These are phyloP conservation scores for Pythium diclinum DNA, from an alignment of 352 stramenopile genomes.

Conservation along the genomic window DNA sequence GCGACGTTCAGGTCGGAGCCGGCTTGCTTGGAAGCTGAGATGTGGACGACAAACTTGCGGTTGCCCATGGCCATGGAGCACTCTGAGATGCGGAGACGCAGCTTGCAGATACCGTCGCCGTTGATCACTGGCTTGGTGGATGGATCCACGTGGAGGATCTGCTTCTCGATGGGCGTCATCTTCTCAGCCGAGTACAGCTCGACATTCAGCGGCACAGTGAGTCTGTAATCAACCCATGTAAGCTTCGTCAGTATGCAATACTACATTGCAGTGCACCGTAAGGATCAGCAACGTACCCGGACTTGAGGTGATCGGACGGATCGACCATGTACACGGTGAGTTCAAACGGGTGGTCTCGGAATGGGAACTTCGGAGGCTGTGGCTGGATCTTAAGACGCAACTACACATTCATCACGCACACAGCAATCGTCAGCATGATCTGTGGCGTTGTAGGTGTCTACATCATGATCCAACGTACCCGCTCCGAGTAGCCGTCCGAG, in stretches of 20 bases:
- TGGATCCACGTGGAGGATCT: conserved; percentile 77
- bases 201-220: conserved; percentile 75
- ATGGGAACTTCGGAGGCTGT: conserved; percentile 81
- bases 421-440: neutral
- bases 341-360: conserved; percentile 82
- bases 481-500: conserved; percentile 52
- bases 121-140: conserved; percentile 80
- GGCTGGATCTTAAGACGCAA: conserved; percentile 84
- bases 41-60: conserved; percentile 83
- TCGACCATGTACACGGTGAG: conserved; percentile 88
- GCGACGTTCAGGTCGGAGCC: conserved; percentile 50
- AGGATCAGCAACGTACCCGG: conserved; percentile 34
- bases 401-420: conserved; percentile 21
- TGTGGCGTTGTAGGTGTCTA: neutral
- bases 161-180: conserved; percentile 75
- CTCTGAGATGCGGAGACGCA: conserved; percentile 76
- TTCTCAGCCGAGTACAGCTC: conserved; percentile 84
- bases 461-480: conserved; percentile 38
- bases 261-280: too few relatives aligned
- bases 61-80: conserved; percentile 85
- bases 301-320: conserved; percentile 73
- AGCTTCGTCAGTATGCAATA: conserved; percentile 8
- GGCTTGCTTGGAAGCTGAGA: conserved; percentile 57
- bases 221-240: conserved; percentile 24
- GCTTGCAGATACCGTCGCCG: conserved; percentile 78